Conservation (phyloP, 257 asterid species). For the Eucommia ulmoides region DNA sequence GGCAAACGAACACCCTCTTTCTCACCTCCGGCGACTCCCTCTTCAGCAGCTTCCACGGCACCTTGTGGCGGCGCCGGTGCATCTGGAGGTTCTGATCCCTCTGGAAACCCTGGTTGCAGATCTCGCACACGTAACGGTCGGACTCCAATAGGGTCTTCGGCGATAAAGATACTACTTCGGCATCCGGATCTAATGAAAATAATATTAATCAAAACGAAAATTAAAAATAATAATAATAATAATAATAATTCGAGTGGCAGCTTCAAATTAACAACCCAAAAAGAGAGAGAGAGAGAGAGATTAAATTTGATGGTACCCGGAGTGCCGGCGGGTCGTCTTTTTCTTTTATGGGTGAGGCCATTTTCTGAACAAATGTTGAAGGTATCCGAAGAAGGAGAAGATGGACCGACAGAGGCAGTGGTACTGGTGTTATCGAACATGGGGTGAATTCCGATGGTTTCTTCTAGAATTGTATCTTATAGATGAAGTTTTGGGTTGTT, state of each 20-base stretch:
- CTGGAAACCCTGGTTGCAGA: conserved; percentile 90
- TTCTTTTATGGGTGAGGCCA: neutral
- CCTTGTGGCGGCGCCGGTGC: conserved; percentile 83
- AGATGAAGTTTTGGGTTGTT: conserved; percentile 1
- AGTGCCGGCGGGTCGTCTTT: neutral
- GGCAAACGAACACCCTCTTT: conserved; percentile 43
- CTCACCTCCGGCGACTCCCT: conserved; percentile 39
- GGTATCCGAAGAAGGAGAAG: neutral
- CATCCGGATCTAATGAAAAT: conserved; percentile 65
- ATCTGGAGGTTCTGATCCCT: conserved; percentile 90
- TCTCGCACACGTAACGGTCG: conserved; percentile 86
- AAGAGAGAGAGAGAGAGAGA: neutral
- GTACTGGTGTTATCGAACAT: neutral
- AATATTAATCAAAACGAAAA: neutral
- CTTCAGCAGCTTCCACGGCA: conserved; percentile 88
- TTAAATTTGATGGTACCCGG: neutral
- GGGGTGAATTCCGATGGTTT: neutral
- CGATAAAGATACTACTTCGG: conserved; percentile 73
- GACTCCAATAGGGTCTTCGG: conserved; percentile 79
- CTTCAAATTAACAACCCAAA: neutral
- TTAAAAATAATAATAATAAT: too few relatives aligned
- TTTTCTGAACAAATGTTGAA: neutral
- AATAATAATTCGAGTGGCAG: neutral
- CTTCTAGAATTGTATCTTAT: neutral
- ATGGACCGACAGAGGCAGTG: neutral